Evolutionary conservation across 2,329 filamentous ascomycete genomes (phyloP).

Genomic region (Diaporthe helianthi): DNA sequence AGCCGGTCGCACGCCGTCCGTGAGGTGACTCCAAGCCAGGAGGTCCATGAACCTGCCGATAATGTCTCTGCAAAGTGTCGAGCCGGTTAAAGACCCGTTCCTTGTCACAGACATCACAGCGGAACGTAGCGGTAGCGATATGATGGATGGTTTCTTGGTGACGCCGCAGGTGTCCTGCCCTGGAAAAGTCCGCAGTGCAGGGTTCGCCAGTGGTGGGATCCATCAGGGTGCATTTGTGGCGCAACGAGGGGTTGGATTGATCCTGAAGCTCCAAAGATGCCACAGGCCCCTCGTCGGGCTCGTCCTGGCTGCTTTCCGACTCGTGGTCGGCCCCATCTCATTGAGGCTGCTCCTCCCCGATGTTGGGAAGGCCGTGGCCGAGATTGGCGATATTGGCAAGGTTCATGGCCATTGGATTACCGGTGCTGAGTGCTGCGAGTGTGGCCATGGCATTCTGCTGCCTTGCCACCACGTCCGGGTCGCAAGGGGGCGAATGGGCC

Average conservation of each 20-base stretch:
- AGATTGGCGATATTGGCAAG: constrained; percentile 46
- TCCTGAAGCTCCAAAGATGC: constrained; percentile 28
- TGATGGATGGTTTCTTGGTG: constrained; percentile 34
- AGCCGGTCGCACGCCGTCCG: constrained; percentile 35
- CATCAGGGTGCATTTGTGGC: constrained; percentile 34
- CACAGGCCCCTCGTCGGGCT: constrained; percentile 26
- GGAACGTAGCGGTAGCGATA: constrained; percentile 32
- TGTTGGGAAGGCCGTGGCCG: constrained; percentile 46
- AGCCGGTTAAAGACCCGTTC: constrained; percentile 34
- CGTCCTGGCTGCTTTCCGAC: constrained; percentile 32
- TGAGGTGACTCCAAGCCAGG: constrained; percentile 49
- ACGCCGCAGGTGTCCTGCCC: constrained; percentile 33
- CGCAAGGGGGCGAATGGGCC: constrained; percentile 86
- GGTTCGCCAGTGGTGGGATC: constrained; percentile 33
- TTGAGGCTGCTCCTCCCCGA: constrained; percentile 51
- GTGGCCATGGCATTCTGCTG: constrained; percentile 46
- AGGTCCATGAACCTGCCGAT: constrained; percentile 45
- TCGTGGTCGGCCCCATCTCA: constrained; percentile 36
- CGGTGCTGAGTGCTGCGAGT: constrained; percentile 41
- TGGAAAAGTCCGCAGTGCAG: constrained; percentile 34
- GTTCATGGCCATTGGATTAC: constrained; percentile 43
- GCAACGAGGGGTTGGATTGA: constrained; percentile 27
- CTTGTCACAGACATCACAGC: constrained; percentile 34
- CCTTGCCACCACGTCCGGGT: constrained; percentile 72
- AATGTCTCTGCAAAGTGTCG: constrained; percentile 33